Evolutionary conservation across 441 rosid genomes (phyloP).

Genomic region (Eutrema salsugineum): DNA sequence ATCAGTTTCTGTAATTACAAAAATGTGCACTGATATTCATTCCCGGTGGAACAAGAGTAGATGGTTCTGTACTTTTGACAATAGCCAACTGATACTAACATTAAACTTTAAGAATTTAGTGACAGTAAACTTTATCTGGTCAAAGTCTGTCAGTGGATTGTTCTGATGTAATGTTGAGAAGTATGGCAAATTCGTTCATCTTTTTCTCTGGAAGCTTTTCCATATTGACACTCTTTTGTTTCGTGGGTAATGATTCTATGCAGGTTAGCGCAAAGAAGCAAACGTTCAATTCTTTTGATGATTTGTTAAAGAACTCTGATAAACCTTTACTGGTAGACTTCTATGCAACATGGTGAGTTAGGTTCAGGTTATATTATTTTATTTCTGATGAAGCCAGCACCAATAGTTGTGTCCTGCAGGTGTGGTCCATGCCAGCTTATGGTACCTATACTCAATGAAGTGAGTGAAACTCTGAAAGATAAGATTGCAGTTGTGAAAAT

Average conservation of each 20-base stretch:
- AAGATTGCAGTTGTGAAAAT: constrained; percentile 76
- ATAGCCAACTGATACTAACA: no score
- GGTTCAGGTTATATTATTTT: background rate
- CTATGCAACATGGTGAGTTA: constrained; percentile 78
- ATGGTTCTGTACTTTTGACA: background rate
- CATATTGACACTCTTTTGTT: background rate
- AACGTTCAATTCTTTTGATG: constrained; percentile 70
- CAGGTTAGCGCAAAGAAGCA: constrained; percentile 86
- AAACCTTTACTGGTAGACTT: constrained; percentile 87
- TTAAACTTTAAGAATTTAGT: no score
- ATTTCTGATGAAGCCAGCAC: background rate
- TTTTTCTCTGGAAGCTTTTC: background rate
- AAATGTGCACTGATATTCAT: background rate
- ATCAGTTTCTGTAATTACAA: background rate
- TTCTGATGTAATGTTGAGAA: constrained; percentile 8
- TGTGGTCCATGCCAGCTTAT: constrained; percentile 96
- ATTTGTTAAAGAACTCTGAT: constrained; percentile 61
- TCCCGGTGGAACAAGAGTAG: background rate
- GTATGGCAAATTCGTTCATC: background rate
- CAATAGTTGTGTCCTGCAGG: constrained; percentile 39
- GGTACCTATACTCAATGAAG: constrained; percentile 81
- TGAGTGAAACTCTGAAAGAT: constrained; percentile 61
- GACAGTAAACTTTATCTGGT: background rate
- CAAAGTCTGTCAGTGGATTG: background rate
- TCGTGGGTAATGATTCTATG: background rate